Evolutionary conservation across 352 stramenopile species (phyloP), one percentile per base, ranked within the genome.

Genomic region (Phytophthora agathidicida): DNA sequence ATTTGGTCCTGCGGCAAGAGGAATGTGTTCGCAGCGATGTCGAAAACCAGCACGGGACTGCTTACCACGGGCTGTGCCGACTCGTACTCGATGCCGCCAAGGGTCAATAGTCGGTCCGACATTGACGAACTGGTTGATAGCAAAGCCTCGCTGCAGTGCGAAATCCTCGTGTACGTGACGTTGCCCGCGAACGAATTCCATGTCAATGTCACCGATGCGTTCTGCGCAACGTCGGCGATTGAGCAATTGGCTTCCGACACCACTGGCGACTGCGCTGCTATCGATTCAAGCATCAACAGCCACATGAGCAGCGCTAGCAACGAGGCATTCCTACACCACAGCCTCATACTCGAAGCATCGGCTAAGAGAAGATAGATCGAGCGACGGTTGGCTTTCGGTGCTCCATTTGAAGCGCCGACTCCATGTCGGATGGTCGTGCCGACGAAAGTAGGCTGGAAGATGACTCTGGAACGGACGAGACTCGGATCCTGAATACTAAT

Each of bases 11-110:
- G 43, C 0, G 78, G 74, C 4, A 68, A 62, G 5, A 54, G 31
- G 51, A 88, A 91, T 1, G 27, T 19, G 54, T 86, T 81, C 3
- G 65, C 51, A 6, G 50, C 28, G 19, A 81, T 52, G 27, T 75
- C 50, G 58, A 76, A 91, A 22, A 89, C 73, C n/a, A 89, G 59
- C 20, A 83, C 71, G 28, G 79, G 75, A 30, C 65, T 81, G 45
- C 63, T 52, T 8, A 89, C 77, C 2, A 84, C 74, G 4, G 81
- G 81, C 60, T 91, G 81, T 19, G 79, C 73, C 0, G 79, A 89
- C 53, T 89, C 81, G 65, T 85, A 89, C 50, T 77, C 79, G 35
- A 89, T 86, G 27, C 79, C 81, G 7, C 81, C 81, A 22, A 89
- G 68, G n/a, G 86, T 65, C 23, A 87, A 35, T 27, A 91, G 30